Evolutionary conservation across 2,329 filamentous ascomycete species (phyloP).

Genomic region (Curvularia verruculosa): DNA sequence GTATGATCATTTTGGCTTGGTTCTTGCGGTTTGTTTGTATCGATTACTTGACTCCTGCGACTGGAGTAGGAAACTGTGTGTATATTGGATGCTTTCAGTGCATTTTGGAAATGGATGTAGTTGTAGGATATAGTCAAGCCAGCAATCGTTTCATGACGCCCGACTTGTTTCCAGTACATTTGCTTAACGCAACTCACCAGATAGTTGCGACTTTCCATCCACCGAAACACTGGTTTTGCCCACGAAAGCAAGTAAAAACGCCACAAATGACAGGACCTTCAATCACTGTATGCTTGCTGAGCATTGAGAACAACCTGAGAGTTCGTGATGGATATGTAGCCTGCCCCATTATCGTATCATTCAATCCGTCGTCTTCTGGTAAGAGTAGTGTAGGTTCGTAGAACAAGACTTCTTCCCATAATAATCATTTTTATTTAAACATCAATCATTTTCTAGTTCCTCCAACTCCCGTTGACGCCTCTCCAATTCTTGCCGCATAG

Average conservation of each 20-base stretch:
- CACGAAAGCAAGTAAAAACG: not conserved
- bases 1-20: not conserved
- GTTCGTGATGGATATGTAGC: not conserved
- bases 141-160: not conserved
- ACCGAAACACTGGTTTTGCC: not conserved
- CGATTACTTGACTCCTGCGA: not conserved
- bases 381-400: not conserved
- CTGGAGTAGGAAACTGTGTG: not conserved
- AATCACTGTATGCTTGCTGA: not conserved
- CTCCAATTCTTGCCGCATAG: conserved; percentile 40
- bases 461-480: conserved; percentile 40
- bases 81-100: not conserved
- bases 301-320: not conserved
- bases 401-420: not conserved
- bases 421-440: not conserved
- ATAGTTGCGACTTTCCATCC: not conserved
- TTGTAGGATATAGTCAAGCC: not conserved
- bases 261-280: not conserved
- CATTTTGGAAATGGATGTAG: not conserved
- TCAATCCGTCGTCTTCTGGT: not conserved
- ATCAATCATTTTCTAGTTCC: conserved; percentile 40
- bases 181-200: not conserved
- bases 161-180: not conserved
- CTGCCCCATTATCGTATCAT: not conserved
- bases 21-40: not conserved